A percentile compares a stretch with the other conserved stretches of the same genome.
Evolutionary conservation across 2,329 filamentous ascomycete species (phyloP).

Genomic region (Daldinia eschscholtzii): DNA sequence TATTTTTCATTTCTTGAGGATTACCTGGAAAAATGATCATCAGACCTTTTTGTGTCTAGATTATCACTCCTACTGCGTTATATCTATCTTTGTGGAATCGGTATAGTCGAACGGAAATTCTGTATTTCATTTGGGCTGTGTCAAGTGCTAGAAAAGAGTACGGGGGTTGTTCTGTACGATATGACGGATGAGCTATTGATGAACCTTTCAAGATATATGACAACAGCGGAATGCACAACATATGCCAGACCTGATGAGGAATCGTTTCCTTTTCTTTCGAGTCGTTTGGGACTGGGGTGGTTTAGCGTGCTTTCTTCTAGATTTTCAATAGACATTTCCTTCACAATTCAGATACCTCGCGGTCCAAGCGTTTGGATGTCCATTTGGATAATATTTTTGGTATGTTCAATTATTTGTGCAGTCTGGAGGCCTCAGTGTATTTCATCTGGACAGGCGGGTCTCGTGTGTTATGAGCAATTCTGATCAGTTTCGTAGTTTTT

Average conservation of each 20-base stretch:
- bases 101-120: not conserved
- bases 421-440: conserved; percentile 26
- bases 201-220: conserved; percentile 29
- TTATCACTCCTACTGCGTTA: conserved; percentile 13
- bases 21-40: not conserved
- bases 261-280: conserved; percentile 20
- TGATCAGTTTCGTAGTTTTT: conserved; percentile 18
- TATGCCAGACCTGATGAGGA: conserved; percentile 30
- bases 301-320: conserved; percentile 37
- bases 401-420: not conserved
- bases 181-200: conserved; percentile 19
- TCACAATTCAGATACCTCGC: conserved; percentile 18
- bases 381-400: not conserved
- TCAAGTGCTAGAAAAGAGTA: conserved; percentile 30
- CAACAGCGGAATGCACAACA: conserved; percentile 26
- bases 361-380: not conserved
- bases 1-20: conserved; percentile 16
- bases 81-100: conserved; percentile 19
- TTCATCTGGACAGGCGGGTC: conserved; percentile 27
- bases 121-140: conserved; percentile 12
- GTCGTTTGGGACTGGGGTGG: conserved; percentile 26
- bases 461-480: conserved; percentile 15
- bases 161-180: conserved; percentile 24
- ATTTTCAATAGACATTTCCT: conserved; percentile 38
- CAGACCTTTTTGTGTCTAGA: not conserved